phyloP scores from a whole-genome alignment of 1,139 yeast species.

The Yamadazyma diospyri region DNA sequence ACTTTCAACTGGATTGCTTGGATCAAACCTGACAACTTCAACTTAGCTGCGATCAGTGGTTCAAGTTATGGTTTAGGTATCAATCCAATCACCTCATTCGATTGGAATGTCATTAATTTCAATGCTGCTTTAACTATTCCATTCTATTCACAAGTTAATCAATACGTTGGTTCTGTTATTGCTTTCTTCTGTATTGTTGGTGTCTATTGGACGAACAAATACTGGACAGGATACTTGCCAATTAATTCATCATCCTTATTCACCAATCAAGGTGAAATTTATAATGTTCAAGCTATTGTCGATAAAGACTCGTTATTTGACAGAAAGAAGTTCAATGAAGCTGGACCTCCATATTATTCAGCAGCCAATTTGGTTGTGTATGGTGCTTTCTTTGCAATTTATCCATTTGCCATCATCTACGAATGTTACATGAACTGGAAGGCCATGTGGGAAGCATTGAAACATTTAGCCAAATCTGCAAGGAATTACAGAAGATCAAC shows the following conservation, averaged over 20 bases:
- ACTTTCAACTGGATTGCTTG: slow-evolving; percentile 32
- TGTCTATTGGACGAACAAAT: slow-evolving; percentile 47
- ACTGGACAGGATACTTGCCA: slow-evolving; percentile 49
- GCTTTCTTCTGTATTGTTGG: slow-evolving; percentile 40
- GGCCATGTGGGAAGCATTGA: slow-evolving; percentile 15
- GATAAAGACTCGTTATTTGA: slow-evolving; percentile 32
- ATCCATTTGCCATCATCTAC: slow-evolving; percentile 51
- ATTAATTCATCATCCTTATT: slow-evolving; percentile 43
- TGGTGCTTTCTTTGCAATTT: slow-evolving; percentile 52
- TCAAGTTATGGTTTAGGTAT: slow-evolving; percentile 48
- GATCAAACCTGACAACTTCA: slow-evolving; percentile 32
- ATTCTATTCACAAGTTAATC: slow-evolving; percentile 41
- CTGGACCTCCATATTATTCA: slow-evolving; percentile 41
- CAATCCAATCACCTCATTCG: slow-evolving; percentile 51
- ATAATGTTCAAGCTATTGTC: slow-evolving; percentile 37
- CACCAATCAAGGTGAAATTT: slow-evolving; percentile 44
- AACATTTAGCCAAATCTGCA: slow-evolving; percentile 18
- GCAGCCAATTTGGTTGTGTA: slow-evolving; percentile 40
- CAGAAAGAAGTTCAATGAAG: slow-evolving; percentile 29
- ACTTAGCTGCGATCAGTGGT: slow-evolving; percentile 53
- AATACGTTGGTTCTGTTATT: slow-evolving; percentile 36
- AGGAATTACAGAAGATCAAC: slow-evolving; percentile 23
- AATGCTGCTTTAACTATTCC: slow-evolving; percentile 33
- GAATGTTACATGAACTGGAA: slow-evolving; percentile 27
- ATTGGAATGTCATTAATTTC: slow-evolving; percentile 35